Evolutionary conservation across 345 rosid genomes (phyloP), one percentile per base, ranked within the genome.

Genomic region (Orychophragmus violaceus): DNA sequence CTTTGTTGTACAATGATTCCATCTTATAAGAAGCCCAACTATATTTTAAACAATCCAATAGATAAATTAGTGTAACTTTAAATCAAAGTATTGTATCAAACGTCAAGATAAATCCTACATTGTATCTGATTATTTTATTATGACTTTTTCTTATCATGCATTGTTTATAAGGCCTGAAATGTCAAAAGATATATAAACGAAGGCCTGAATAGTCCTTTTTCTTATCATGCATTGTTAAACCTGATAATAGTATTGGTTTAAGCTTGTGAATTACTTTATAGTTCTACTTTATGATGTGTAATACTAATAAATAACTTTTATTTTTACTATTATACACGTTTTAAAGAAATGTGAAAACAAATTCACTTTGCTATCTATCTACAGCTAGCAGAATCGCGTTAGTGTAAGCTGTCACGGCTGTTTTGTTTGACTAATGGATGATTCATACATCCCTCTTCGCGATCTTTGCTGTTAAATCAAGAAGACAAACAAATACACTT

Each of bases 371-470:
- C 32, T 28, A 50, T 24, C 55, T 14, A 41, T 41, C 21, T 57
- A 48, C 74, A 70, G 62, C 74, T 70, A 49, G 68, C 62, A 61
- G 35, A 39, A 39, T 69, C 66, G 52, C 10, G 52, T 64, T 24
- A 56, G 60, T 64, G 52, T 71, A 64, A 64, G 59, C 52, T 72
- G 57, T 14, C 53, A 56, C 33, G 65, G 71, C 76, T 64, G 76
- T 72, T 72, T 72, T 72, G 61, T 72, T 72, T 72, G 71, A 72
- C 76, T 58, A 72, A 30, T 17, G 56, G 33, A 22, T 24, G 55
- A 30, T 56, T 54, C 41, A 64, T 58, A 46, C 53, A 69, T 50
- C 58, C 58, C 19, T 48, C 52, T 64, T 55, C 66, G 64, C 33
- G 59, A 71, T 63, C 64, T 64, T 72, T 57, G 66, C 71, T 49